Base-by-base conservation (phyloP, 2,329 filamentous ascomycete species). In the Coleophoma crateriformis region DNA sequence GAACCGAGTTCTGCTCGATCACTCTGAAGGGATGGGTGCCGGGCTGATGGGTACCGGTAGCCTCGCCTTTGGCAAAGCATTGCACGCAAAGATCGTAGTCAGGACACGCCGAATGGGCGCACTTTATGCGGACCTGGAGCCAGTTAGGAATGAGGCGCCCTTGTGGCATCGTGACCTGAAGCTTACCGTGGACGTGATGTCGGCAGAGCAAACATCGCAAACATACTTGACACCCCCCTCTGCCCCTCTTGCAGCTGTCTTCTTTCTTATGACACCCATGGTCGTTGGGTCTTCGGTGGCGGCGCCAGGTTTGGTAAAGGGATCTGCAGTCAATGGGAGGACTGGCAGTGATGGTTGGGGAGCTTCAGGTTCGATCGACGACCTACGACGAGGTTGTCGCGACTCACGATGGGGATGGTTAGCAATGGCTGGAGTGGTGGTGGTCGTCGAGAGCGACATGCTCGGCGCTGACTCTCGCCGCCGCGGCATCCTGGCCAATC, bases 71-170 rank as follows among this genome's bases (percentile, higher is more conserved):
- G 33, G 89, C 79, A 68, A 99, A 99, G 70, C 94, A 99, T 48
- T 89, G 86, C 35, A 99, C 94, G 67, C 94, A 99, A 47, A 99
- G 84, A 66, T 99, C 94, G 67, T 96, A 99, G 63, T 99, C 94
- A 64, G 86, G 87, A 68, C 94, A 99, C 48, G 80, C 77, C 47
- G 81, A 70, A 45, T 61, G 67, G 47, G 91, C 91, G 70, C 94
- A 99, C 67, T 90, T 81, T 68, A 99, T 97, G 59, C 94, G 90
- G 56, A 99, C 90, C 90, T 96, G 49, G 22, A 17, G 27, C 27
- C 6, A 27, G 27, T 27, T 27, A 27, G 47, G 20, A 20, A 49
- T 7, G 51, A 47, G 33, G 33, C n/a, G 46, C 46, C 40, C 42
- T 15, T 41, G 42, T 41, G 13, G 42, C 41, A 13, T 32, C 3